phyloP scores from a whole-genome alignment of 768 basidiomycete species.

The Leucosporidium yakuticum region DNA sequence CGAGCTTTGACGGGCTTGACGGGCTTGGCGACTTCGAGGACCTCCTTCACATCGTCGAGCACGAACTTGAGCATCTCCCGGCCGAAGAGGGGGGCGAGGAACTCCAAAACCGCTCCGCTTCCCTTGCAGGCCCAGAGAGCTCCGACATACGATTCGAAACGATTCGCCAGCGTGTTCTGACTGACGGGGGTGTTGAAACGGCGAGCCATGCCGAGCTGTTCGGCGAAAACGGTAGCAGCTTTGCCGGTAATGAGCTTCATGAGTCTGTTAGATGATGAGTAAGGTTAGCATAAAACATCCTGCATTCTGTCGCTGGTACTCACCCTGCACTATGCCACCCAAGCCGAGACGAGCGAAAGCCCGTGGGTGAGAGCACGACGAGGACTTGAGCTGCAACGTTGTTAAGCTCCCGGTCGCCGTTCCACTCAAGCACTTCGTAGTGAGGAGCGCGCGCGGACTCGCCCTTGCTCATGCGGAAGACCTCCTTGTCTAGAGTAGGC shows the following conservation, averaged over 20 bases:
- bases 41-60: no score
- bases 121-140: neutral
- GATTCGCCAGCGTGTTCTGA: neutral
- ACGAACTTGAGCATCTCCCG: neutral
- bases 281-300: neutral
- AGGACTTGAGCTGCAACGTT: neutral
- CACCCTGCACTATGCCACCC: neutral
- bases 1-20: no score
- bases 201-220: neutral
- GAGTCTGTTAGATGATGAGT: neutral
- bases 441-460: neutral
- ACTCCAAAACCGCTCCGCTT: neutral
- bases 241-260: neutral
- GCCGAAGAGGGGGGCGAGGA: neutral
- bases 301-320: neutral
- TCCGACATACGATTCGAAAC: neutral
- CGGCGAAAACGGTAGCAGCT: neutral
- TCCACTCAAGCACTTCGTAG: neutral
- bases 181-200: neutral
- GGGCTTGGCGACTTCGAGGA: no score
- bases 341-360: neutral
- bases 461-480: no score
- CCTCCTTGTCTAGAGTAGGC: no score
- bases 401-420: slow-evolving; percentile 1
- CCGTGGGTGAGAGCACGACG: neutral